These are phyloP conservation scores for Boeremia lycopersici DNA, from an alignment of 2,329 filamentous ascomycete species.

Conservation along the genomic window DNA sequence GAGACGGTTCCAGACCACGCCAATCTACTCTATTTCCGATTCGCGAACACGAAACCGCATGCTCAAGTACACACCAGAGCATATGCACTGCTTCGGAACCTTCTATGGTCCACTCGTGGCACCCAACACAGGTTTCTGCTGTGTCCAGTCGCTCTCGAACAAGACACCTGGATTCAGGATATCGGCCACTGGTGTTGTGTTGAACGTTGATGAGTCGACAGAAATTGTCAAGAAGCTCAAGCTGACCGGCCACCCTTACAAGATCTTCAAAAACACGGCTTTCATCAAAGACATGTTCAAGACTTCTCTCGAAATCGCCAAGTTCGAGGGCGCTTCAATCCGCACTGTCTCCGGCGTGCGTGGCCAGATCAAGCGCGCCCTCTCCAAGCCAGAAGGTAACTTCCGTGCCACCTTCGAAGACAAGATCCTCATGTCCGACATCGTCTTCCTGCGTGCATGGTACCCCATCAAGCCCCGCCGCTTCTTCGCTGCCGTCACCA, in stretches of 20 bases:
- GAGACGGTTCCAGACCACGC: slow-evolving; percentile 90
- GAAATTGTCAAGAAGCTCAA: slow-evolving; percentile 99
- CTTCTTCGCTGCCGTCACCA: slow-evolving; percentile 96
- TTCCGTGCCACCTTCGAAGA: slow-evolving; percentile 98
- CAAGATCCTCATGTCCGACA: slow-evolving; percentile 95
- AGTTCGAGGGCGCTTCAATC: slow-evolving; percentile 95
- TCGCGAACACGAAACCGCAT: slow-evolving; percentile 93
- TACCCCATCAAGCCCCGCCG: slow-evolving; percentile 93
- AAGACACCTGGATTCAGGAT: slow-evolving; percentile 90
- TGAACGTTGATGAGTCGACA: slow-evolving; percentile 91
- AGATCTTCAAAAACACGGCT: slow-evolving; percentile 99
- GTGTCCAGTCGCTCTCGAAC: slow-evolving; percentile 85
- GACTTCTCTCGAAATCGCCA: slow-evolving; percentile 89
- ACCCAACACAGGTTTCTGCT: slow-evolving; percentile 94
- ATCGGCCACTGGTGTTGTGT: slow-evolving; percentile 89
- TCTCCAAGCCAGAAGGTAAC: slow-evolving; percentile 91
- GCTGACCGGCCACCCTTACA: slow-evolving; percentile 89
- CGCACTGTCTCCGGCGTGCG: slow-evolving; percentile 94
- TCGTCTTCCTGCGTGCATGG: slow-evolving; percentile 96
- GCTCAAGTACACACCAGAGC: slow-evolving; percentile 98
- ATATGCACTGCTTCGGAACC: slow-evolving; percentile 98
- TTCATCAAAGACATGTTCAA: slow-evolving; percentile 99
- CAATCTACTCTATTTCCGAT: slow-evolving; percentile 94
- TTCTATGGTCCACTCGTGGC: slow-evolving; percentile 95
- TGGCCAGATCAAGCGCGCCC: slow-evolving; percentile 94